phyloP scores from a whole-genome alignment of 805 yeast genomes.

The Metschnikowia reukaufii region DNA sequence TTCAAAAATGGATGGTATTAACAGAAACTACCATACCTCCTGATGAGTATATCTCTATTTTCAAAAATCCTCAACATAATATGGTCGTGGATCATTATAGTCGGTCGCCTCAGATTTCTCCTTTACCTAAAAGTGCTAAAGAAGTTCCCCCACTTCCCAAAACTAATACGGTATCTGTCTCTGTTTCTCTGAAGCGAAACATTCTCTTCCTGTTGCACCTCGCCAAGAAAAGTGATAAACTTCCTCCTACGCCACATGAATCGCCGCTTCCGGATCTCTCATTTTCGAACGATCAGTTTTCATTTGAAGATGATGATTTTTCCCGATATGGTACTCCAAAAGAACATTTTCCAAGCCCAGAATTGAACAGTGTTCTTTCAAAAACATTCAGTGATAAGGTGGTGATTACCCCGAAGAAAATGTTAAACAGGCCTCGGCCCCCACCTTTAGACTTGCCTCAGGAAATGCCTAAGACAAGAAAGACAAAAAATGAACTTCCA shows the following conservation, averaged over 20 bases:
- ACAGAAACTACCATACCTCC: conserved; percentile 60
- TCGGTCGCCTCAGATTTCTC: conserved; percentile 13
- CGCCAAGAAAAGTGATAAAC: conserved; percentile 21
- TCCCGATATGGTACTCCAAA: not conserved
- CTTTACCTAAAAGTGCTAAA: not conserved
- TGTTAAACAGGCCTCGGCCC: conserved; percentile 16
- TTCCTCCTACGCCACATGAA: conserved; percentile 22
- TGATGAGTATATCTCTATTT: conserved; percentile 32
- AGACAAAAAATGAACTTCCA: not conserved
- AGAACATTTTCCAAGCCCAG: conserved; percentile 3
- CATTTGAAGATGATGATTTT: conserved; percentile 8
- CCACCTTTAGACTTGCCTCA: conserved; percentile 16
- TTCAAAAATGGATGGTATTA: conserved; percentile 76
- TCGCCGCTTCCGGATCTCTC: conserved; percentile 11
- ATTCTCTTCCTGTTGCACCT: conserved; percentile 20
- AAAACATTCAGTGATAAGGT: conserved; percentile 7
- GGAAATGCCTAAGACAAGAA: not conserved
- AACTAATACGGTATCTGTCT: not conserved
- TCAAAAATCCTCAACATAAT: conserved; percentile 20
- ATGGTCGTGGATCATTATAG: conserved; percentile 2
- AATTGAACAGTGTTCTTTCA: conserved; percentile 6
- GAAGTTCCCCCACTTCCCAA: not conserved
- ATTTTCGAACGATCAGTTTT: conserved; percentile 10
- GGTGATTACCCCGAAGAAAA: conserved; percentile 2
- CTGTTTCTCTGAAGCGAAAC: too few species aligned